Evolutionary conservation across 2,329 filamentous ascomycete species (phyloP).

Genomic region (Dothistroma septosporum): DNA sequence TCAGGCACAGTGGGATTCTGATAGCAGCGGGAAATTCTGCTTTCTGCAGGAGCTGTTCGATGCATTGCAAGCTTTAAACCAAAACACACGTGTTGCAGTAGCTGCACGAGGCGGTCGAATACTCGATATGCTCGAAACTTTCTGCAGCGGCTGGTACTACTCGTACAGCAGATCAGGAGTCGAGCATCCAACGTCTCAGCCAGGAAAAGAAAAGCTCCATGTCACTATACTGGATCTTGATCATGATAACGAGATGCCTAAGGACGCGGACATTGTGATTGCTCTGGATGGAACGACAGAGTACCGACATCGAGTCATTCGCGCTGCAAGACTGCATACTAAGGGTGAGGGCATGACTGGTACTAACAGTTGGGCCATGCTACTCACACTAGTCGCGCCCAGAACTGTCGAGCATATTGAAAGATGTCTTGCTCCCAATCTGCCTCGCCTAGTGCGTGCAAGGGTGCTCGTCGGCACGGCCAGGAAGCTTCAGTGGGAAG

Average conservation of each 20-base stretch:
- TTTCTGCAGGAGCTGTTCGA: conserved; percentile 35
- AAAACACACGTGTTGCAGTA: conserved; percentile 29
- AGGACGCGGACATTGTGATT: conserved; percentile 39
- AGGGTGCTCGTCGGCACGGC: conserved; percentile 38
- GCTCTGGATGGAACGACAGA: conserved; percentile 36
- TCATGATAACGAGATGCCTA: conserved; percentile 22
- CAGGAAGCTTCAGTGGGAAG: conserved; percentile 34
- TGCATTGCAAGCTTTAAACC: conserved; percentile 21
- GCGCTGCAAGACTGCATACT: conserved; percentile 9
- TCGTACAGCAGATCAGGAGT: conserved; percentile 7
- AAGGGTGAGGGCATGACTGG: not conserved
- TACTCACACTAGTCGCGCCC: conserved; percentile 41
- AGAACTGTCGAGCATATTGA: conserved; percentile 44
- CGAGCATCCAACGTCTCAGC: not conserved
- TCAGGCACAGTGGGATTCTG: conserved; percentile 34
- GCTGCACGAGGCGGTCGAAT: conserved; percentile 29
- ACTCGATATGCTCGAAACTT: conserved; percentile 33
- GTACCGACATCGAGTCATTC: conserved; percentile 13
- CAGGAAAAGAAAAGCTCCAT: conserved; percentile 7
- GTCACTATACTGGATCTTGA: conserved; percentile 37
- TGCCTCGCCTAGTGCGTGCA: conserved; percentile 29
- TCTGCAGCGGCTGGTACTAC: conserved; percentile 27
- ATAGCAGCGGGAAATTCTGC: conserved; percentile 36
- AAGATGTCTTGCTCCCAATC: conserved; percentile 33
- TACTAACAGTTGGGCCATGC: conserved; percentile 16